Conservation (phyloP, 805 yeast species). For the Ogataea glucozyma region DNA sequence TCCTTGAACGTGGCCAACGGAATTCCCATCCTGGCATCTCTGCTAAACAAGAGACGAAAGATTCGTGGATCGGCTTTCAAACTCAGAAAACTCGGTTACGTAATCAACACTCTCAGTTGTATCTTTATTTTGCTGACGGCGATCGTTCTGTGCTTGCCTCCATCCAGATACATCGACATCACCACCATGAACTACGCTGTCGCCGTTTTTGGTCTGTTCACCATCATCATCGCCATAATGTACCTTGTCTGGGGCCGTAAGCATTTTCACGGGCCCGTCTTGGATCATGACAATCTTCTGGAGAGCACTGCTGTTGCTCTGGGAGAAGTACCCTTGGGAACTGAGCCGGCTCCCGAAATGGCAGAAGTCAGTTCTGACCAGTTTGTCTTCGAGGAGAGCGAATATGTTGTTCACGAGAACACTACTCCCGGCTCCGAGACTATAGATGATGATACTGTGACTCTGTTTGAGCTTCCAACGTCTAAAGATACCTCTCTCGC, state of each 20-base stretch:
- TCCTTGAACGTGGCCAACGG: conserved; percentile 75
- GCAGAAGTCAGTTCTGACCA: conserved; percentile 13
- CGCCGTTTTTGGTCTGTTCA: conserved; percentile 54
- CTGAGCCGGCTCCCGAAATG: neutral
- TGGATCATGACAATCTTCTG: conserved; percentile 35
- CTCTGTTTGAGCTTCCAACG: conserved; percentile 20
- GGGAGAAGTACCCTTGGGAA: neutral
- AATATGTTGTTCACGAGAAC: conserved; percentile 15
- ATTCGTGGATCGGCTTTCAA: conserved; percentile 70
- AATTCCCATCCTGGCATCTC: conserved; percentile 66
- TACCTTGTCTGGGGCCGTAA: conserved; percentile 63
- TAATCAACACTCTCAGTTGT: conserved; percentile 58
- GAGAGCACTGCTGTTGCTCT: conserved; percentile 13
- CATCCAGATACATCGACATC: conserved; percentile 54
- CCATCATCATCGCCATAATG: conserved; percentile 48
- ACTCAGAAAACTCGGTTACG: conserved; percentile 62
- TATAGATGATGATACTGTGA: conserved; percentile 20
- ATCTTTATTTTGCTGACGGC: conserved; percentile 60
- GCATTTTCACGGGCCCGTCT: conserved; percentile 64
- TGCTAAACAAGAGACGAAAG: conserved; percentile 59
- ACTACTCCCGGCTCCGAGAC: neutral
- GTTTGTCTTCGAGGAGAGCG: conserved; percentile 19
- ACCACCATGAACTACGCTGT: conserved; percentile 64
- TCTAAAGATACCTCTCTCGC: conserved; percentile 1
- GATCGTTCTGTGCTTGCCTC: conserved; percentile 68